A percentile compares a stretch with the other conserved stretches of the same genome.
phyloP scores from a whole-genome alignment of 306 rosid genomes.

The Casuarina equisetifolia region DNA sequence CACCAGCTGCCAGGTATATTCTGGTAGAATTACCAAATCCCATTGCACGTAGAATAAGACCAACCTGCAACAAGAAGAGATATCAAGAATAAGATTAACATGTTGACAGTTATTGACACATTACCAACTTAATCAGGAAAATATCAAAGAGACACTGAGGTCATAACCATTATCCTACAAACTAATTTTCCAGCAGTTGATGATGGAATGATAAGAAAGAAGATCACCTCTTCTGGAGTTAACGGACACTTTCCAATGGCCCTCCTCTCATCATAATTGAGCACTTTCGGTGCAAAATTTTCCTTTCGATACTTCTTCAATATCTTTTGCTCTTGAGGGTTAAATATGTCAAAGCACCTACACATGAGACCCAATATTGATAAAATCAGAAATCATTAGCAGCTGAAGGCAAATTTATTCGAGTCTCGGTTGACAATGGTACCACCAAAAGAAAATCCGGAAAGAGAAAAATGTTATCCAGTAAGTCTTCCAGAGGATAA shows the following conservation, averaged over 20 bases:
- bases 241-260: conserved; percentile 97
- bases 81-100: neutral
- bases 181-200: conserved; percentile 3
- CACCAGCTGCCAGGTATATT: conserved; percentile 75
- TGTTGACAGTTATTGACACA: neutral
- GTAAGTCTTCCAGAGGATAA: neutral
- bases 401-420: neutral
- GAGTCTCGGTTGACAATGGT: neutral
- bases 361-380: conserved; percentile 20
- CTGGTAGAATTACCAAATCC: conserved; percentile 56
- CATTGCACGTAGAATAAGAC: conserved; percentile 71
- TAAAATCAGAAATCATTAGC: conserved; percentile 5
- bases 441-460: neutral
- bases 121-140: neutral
- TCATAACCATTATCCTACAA: neutral
- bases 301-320: conserved; percentile 75
- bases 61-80: conserved; percentile 56
- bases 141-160: neutral
- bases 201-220: conserved; percentile 18
- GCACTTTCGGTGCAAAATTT: conserved; percentile 86
- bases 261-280: conserved; percentile 78
- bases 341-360: conserved; percentile 88
- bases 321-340: conserved; percentile 65
- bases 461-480: neutral
- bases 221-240: conserved; percentile 95